phyloP scores from a whole-genome alignment of 139 green algal species.

The Eudorina sp. region DNA sequence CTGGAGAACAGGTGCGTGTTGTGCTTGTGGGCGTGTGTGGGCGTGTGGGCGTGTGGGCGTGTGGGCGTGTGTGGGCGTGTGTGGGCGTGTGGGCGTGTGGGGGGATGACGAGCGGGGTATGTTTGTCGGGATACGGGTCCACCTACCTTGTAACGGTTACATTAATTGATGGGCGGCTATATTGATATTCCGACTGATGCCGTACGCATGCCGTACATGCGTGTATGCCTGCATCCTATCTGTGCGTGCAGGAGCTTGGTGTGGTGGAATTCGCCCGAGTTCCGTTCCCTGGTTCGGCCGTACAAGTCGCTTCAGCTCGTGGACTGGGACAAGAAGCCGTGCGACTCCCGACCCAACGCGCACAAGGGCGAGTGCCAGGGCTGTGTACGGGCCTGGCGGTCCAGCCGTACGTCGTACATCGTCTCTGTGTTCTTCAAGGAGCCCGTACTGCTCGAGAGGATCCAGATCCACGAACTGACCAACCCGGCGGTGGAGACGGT shows the following conservation, averaged over 20 bases:
- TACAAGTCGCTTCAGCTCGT: background rate
- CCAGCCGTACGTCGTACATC: background rate
- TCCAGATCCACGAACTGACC: background rate
- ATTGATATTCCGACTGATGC: background rate
- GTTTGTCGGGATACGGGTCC: background rate
- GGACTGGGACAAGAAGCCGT: background rate
- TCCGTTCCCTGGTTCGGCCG: background rate
- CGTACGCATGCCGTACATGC: background rate
- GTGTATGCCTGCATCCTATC: background rate
- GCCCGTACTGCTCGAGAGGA: background rate
- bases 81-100: too few relatives aligned
- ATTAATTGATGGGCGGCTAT: background rate
- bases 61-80: too few relatives aligned
- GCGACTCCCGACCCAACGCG: background rate
- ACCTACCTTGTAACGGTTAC: background rate
- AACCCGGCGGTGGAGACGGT: background rate
- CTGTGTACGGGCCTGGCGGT: background rate
- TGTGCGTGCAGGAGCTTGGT: background rate
- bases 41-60: too few relatives aligned
- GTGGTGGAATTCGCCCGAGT: background rate
- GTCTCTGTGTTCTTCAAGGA: slow-evolving; percentile 2
- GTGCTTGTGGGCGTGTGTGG: background rate
- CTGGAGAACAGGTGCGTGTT: background rate
- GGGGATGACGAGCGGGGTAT: background rate
- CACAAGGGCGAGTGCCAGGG: background rate